Percentiles rank a stretch among this genome's conserved stretches.
phyloP scores from a whole-genome alignment of 2,329 filamentous ascomycete genomes.

The Sporothrix brunneoviolacea region DNA sequence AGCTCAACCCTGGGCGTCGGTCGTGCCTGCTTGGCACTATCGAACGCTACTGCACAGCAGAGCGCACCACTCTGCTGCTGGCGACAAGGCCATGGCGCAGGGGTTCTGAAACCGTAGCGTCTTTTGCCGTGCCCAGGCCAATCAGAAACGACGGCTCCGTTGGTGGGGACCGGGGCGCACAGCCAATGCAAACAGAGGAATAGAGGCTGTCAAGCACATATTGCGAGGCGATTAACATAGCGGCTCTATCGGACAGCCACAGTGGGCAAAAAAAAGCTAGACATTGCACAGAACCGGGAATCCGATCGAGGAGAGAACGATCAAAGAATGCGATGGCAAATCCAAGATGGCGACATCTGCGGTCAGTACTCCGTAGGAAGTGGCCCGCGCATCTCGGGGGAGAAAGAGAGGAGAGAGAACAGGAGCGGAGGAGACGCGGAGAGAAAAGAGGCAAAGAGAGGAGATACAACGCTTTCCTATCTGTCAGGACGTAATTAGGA shows the following conservation, averaged over 20 bases:
- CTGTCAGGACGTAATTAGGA: too few species aligned
- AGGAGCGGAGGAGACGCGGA: too few species aligned
- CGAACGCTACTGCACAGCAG: too few species aligned
- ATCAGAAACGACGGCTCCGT: slow-evolving; percentile 6
- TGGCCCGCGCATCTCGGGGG: too few species aligned
- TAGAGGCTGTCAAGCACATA: not conserved
- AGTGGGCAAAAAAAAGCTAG: not conserved
- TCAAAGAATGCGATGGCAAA: not conserved
- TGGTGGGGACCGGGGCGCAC: slow-evolving; percentile 2
- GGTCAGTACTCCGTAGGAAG: too few species aligned
- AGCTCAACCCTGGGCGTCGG: not conserved
- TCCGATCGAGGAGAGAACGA: not conserved
- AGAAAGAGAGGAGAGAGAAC: too few species aligned
- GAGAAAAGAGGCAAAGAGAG: too few species aligned
- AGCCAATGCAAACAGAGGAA: not conserved
- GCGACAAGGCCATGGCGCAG: slow-evolving; percentile 8
- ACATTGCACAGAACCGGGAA: not conserved
- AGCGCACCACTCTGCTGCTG: not conserved
- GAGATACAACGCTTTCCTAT: too few species aligned
- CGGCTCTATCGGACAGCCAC: not conserved
- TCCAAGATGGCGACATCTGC: too few species aligned
- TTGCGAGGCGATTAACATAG: not conserved
- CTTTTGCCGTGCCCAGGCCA: not conserved
- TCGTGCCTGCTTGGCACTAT: not conserved
- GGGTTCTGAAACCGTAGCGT: slow-evolving; percentile 16